Conservation (phyloP, 2,329 filamentous ascomycete genomes). For the Pyricularia sp. region DNA sequence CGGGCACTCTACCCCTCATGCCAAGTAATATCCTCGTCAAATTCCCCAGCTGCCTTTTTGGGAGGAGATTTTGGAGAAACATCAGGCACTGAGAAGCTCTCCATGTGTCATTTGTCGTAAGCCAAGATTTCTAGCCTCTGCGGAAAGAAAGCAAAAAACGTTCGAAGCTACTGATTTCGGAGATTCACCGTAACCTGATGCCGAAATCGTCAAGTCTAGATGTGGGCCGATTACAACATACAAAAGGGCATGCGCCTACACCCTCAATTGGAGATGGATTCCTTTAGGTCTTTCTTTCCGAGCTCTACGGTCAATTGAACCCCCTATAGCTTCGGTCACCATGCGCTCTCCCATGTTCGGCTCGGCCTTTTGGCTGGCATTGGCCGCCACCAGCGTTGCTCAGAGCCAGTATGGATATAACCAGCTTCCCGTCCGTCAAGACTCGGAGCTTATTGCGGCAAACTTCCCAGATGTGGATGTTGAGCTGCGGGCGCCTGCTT, state of each 20-base stretch:
- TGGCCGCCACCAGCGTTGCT: not conserved
- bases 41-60: not conserved
- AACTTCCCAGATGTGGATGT: constrained; percentile 1
- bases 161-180: not conserved
- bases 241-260: not conserved
- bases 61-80: not conserved
- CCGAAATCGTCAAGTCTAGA: not conserved
- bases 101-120: not conserved
- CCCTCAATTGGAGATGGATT: not conserved
- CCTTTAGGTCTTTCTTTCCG: not conserved
- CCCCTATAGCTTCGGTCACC: not conserved
- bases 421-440: not conserved
- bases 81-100: not conserved
- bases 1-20: not conserved
- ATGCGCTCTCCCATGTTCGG: not conserved
- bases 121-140: not conserved
- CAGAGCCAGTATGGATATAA: not conserved
- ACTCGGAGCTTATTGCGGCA: not conserved
- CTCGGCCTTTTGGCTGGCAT: not conserved
- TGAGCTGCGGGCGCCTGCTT: not conserved
- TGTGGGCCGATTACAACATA: not conserved
- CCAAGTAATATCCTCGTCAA: not conserved
- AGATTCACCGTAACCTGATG: not conserved
- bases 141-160: not conserved
- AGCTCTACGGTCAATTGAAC: not conserved